Evolutionary conservation across 2,329 filamentous ascomycete species (phyloP), one percentile per base, ranked within the genome.

Genomic region (Scortechinia acanthostroma): DNA sequence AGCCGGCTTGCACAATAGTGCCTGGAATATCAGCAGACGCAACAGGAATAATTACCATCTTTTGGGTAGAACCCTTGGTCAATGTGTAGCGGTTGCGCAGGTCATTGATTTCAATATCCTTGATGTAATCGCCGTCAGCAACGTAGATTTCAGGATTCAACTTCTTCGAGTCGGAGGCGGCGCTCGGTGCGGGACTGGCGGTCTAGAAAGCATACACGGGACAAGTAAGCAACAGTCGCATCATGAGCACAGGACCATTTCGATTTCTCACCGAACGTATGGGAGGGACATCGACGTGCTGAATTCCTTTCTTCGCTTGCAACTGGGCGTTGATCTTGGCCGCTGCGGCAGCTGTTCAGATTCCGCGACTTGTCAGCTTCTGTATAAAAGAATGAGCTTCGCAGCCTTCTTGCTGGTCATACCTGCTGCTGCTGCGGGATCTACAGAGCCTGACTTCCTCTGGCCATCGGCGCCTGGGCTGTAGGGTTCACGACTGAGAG

Each of bases 81-180:
- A 98, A 77, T 64, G 91, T 86, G 66, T 98, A 98, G 56, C 91
- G 88, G 64, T 97, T 98, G 52, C 91, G 86, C 59, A 97, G 70
- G 66, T 97, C 91, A 66, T 98, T 98, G 72, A 98, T 89, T 72
- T 97, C 93, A 59, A 98, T 95, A 60, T 98, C 93, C 66, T 94
- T 93, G 69, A 98, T 97, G 64, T 88, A 97, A 68, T 98, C 93
- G 57, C 93, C 93, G 62, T 97, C 93, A 50, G 91, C 86, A 55
- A 95, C 86, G 61, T 97, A 97, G 62, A 95, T 86, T 58, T 94
- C 89, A 56, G 85, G 82, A 57, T 91, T 89, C 63, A 94, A 76
- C 49, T 80, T 80, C 6, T 51, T 50, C 25, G 25, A 30, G 10
- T 73, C 68, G 21, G 73, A 69, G 19, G 75, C 69, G 42, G 80